Evolutionary conservation across 306 rosid genomes (phyloP).

Genomic region (Malus sieversii): DNA sequence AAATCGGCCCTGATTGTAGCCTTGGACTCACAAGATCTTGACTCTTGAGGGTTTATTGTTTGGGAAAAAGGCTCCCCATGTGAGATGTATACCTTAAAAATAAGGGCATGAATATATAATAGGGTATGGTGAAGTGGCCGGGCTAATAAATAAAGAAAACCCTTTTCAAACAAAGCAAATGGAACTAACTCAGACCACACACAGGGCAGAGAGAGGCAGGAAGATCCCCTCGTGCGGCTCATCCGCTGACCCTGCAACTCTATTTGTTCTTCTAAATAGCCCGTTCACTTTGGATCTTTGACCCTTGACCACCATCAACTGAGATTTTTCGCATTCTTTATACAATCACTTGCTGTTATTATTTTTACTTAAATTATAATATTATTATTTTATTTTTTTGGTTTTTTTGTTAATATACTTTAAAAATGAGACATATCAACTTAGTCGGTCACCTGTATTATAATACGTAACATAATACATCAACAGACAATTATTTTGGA

Average conservation of each 20-base stretch:
- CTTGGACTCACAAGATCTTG: neutral
- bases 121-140: neutral
- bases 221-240: constrained; percentile 85
- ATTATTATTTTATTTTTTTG: too few species aligned
- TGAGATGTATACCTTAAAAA: constrained; percentile 3
- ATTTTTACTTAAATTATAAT: too few species aligned
- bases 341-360: fast-evolving
- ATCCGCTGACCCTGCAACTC: constrained; percentile 56
- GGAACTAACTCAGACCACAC: constrained; percentile 27
- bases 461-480: neutral
- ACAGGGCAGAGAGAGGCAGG: constrained; percentile 20
- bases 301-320: constrained; percentile 46
- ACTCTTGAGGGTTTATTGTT: constrained; percentile 8
- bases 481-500: neutral
- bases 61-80: neutral
- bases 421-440: too few species aligned
- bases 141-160: constrained; percentile 2
- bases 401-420: too few species aligned
- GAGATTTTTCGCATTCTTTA: neutral
- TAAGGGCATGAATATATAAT: constrained; percentile 9
- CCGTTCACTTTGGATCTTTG: constrained; percentile 41
- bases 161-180: constrained; percentile 23
- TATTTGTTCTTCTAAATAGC: constrained; percentile 38
- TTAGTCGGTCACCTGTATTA: fast-evolving
- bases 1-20: neutral